Conservation (phyloP, 2,329 filamentous ascomycete genomes). For the Elsinoe ampelina region DNA sequence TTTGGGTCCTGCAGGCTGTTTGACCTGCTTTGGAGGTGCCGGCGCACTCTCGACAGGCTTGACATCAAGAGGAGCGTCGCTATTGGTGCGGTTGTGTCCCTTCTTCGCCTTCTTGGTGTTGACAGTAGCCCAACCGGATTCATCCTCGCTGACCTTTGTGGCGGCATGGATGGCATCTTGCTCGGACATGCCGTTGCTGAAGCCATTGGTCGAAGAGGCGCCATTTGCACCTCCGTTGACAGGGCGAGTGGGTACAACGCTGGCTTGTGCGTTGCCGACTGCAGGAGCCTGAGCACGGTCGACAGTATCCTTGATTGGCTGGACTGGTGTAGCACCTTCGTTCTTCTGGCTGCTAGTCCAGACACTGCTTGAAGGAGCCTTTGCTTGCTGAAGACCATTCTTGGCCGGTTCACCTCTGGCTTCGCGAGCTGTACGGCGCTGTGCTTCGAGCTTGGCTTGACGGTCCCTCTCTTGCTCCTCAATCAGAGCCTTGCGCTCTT, state of each 20-base stretch:
- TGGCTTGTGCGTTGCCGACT: conserved; percentile 29
- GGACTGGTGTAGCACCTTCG: conserved; percentile 17
- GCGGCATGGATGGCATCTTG: conserved; percentile 51
- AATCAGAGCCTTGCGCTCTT: conserved; percentile 64
- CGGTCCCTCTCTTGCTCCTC: conserved; percentile 73
- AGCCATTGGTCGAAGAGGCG: conserved; percentile 25
- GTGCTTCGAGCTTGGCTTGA: conserved; percentile 67
- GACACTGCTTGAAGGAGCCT: conserved; percentile 43
- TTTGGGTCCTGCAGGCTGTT: background rate
- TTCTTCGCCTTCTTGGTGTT: conserved; percentile 40
- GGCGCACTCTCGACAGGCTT: conserved; percentile 1
- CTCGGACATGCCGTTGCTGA: conserved; percentile 45
- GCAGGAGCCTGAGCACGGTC: conserved; percentile 33
- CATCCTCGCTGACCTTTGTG: conserved; percentile 37
- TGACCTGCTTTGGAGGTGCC: conserved; percentile 6
- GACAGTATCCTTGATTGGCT: conserved; percentile 42
- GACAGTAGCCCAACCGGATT: conserved; percentile 53
- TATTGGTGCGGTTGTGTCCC: conserved; percentile 20
- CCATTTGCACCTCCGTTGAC: conserved; percentile 24
- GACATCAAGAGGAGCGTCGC: background rate
- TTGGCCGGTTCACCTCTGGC: conserved; percentile 74
- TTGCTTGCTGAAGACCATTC: conserved; percentile 54
- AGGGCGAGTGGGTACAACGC: conserved; percentile 25
- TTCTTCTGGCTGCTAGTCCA: conserved; percentile 38
- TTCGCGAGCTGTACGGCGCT: conserved; percentile 71